phyloP scores from a whole-genome alignment of 768 basidiomycete genomes.

The Lentinula guzmanii region DNA sequence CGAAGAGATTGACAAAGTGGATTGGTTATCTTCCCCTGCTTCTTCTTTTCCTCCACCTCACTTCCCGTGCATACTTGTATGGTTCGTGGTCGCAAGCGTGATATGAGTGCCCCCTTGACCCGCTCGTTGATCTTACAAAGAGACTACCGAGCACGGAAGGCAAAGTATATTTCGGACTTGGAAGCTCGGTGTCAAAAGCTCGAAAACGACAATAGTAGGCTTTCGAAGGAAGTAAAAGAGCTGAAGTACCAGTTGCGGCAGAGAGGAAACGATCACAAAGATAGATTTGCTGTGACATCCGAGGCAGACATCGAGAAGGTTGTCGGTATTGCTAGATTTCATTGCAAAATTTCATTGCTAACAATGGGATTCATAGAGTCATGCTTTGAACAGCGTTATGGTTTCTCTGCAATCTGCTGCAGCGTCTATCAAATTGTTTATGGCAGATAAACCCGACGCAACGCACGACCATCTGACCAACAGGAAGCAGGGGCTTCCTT shows the following conservation, averaged over 20 bases:
- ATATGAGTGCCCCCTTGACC: conserved; percentile 5
- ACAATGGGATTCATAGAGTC: not conserved
- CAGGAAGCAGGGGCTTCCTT: not conserved
- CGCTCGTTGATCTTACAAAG: conserved; percentile 5
- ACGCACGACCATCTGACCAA: not conserved
- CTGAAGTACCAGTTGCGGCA: not conserved
- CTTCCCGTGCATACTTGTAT: not conserved
- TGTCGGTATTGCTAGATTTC: not conserved
- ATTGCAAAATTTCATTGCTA: not conserved
- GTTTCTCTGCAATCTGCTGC: not conserved
- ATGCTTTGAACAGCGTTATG: conserved; percentile 1
- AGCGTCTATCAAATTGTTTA: not conserved
- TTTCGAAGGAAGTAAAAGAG: conserved; percentile 2
- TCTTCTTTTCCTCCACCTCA: not conserved
- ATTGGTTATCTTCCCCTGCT: not conserved
- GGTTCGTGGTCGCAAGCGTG: conserved; percentile 7
- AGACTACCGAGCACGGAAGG: conserved; percentile 6
- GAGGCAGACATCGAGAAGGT: conserved; percentile 6
- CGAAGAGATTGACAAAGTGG: not conserved
- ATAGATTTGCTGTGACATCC: not conserved
- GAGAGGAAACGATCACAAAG: not conserved
- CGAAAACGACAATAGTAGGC: not conserved
- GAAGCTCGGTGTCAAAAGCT: conserved; percentile 1
- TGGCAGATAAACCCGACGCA: not conserved
- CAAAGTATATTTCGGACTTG: conserved; percentile 1